Evolutionary conservation across 257 asterid species (phyloP).

Genomic region (Orobanche coerulescens): DNA sequence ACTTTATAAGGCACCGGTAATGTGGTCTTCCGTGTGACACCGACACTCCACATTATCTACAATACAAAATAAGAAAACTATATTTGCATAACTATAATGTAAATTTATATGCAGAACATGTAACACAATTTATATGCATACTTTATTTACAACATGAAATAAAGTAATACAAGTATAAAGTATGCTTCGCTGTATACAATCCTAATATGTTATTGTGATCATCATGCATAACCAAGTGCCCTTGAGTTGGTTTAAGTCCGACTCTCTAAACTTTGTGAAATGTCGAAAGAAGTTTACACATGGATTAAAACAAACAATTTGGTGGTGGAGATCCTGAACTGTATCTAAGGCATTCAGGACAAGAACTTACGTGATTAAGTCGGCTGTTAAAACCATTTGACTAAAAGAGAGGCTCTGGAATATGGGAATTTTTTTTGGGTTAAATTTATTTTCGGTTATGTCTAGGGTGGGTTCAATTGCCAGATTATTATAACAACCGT

Average conservation of each 20-base stretch:
- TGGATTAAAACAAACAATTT: not conserved
- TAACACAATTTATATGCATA: too few species aligned
- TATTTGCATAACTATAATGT: too few species aligned
- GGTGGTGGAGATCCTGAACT: not conserved
- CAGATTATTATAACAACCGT: not conserved
- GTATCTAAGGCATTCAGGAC: not conserved
- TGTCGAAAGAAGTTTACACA: not conserved
- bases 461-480: not conserved
- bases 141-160: too few species aligned
- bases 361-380: not conserved
- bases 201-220: not conserved
- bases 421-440: not conserved
- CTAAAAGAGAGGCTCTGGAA: not conserved
- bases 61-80: too few species aligned
- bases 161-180: too few species aligned
- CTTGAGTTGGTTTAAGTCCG: not conserved
- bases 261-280: not conserved
- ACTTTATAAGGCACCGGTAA: too few species aligned
- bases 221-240: not conserved
- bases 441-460: not conserved
- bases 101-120: too few species aligned
- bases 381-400: not conserved
- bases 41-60: too few species aligned
- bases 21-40: too few species aligned
- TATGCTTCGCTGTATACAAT: too few species aligned